Evolutionary conservation across 2,329 filamentous ascomycete species (phyloP).

Genomic region (Aureobasidium namibiae): DNA sequence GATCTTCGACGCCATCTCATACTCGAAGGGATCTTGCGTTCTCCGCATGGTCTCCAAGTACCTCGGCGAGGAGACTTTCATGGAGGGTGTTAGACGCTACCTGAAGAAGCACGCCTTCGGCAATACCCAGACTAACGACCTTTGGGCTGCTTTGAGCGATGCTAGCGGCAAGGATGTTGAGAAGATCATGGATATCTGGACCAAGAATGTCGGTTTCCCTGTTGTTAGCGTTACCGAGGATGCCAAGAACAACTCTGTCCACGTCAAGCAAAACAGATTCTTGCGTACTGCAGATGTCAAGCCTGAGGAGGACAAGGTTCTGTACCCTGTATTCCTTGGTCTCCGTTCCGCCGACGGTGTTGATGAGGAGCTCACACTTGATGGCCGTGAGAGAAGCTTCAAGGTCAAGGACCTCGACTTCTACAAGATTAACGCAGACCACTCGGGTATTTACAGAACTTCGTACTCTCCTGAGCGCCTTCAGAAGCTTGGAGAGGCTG

Average conservation of each 20-base stretch:
- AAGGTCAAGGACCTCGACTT: constrained; percentile 74
- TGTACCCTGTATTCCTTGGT: constrained; percentile 85
- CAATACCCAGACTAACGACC: constrained; percentile 83
- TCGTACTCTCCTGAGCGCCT: constrained; percentile 78
- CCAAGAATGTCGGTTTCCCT: constrained; percentile 89
- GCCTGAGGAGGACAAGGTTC: constrained; percentile 78
- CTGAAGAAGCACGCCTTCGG: constrained; percentile 95
- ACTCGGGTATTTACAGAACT: constrained; percentile 86
- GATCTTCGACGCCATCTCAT: constrained; percentile 96
- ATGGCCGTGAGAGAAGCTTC: constrained; percentile 66
- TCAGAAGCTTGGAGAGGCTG: constrained; percentile 78
- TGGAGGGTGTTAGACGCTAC: constrained; percentile 84
- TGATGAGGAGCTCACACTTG: constrained; percentile 65
- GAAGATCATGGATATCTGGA: constrained; percentile 91
- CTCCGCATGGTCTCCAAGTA: constrained; percentile 96
- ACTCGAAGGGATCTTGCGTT: constrained; percentile 93
- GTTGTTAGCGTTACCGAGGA: constrained; percentile 81
- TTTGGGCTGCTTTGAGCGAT: constrained; percentile 80
- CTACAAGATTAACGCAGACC: constrained; percentile 94
- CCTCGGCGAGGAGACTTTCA: constrained; percentile 83
- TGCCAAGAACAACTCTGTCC: constrained; percentile 61
- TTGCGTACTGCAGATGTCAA: constrained; percentile 86
- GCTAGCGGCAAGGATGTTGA: constrained; percentile 88
- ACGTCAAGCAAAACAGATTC: constrained; percentile 91
- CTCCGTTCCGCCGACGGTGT: constrained; percentile 78